phyloP scores from a whole-genome alignment of 805 yeast genomes.

The Hanseniaspora hatyaiensis region DNA sequence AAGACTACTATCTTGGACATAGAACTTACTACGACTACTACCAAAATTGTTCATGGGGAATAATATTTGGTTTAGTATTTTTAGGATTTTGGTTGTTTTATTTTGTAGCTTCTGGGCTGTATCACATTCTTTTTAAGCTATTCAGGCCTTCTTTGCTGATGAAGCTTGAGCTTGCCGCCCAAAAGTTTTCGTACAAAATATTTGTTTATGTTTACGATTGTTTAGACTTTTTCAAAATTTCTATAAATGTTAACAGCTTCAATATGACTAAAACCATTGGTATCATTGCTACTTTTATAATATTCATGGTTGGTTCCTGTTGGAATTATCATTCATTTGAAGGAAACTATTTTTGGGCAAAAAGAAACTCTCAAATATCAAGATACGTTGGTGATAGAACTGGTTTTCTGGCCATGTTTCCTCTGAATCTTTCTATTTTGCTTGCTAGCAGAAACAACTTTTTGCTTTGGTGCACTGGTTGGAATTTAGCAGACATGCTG shows the following conservation, averaged over 20 bases:
- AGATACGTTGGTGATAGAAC: conserved; percentile 40
- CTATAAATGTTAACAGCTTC: not conserved
- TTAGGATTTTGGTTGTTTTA: conserved; percentile 4
- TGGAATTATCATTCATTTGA: conserved; percentile 2
- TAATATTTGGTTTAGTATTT: conserved; percentile 8
- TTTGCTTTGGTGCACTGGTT: conserved; percentile 48
- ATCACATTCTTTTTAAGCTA: not conserved
- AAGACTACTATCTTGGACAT: not conserved
- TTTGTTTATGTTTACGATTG: not conserved
- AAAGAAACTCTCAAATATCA: conserved; percentile 18
- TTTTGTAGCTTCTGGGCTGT: not conserved
- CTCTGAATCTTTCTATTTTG: conserved; percentile 44
- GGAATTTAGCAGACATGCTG: conserved; percentile 50
- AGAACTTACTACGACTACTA: not conserved
- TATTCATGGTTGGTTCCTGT: not conserved
- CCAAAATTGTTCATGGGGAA: conserved; percentile 10
- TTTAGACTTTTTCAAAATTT: not conserved
- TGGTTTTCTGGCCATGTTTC: conserved; percentile 36
- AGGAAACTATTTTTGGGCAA: conserved; percentile 14
- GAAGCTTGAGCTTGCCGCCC: not conserved
- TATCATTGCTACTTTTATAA: not conserved
- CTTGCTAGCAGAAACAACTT: conserved; percentile 66
- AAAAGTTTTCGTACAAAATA: not conserved
- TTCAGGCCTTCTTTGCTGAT: not conserved
- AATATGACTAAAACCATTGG: not conserved